Base-by-base conservation (phyloP, 352 stramenopile genomes). In the Halophytophthora batemanensis region DNA sequence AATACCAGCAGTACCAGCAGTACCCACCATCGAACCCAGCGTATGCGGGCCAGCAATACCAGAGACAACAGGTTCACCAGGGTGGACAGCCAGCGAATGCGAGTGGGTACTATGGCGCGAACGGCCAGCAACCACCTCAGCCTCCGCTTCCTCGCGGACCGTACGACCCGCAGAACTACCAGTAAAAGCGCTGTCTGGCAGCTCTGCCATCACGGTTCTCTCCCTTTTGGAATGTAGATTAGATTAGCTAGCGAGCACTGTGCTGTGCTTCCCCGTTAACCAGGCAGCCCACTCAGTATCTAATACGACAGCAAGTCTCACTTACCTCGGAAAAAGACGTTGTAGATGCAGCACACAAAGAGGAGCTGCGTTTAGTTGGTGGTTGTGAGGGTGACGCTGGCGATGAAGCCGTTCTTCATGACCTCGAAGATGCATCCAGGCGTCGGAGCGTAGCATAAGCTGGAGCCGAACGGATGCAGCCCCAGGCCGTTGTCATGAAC, bases 361-460 rank as follows among this genome's bases (percentile, higher is more conserved):
- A 36, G 17, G 14, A 29, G 13, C 34, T 38, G 35, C 14, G n/a
- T 47, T 34, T 61, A 71, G 22, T 38, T 45, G 23, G 50, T 42
- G n/a, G 48, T 57, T 23, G 52, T 74, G 5, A 92, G 61, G 1
- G 79, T 90, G 21, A 93, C 72, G 52, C 77, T 93, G 11, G 79
- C 82, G 34, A 93, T 73, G 44, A 69, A 77, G 18, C 74, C 82
- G 34, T 85, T 93, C 63, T 87, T 88, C 64, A 93, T 79, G 39
- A 93, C 77, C 58, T 94, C 83, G 19, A 94, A 89, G 28, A 85
- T 79, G 54, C 83, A 94, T 1, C 82, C 83, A 54, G 74, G 65
- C 5, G 72, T 68, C 29, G 74, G 81, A 12, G 73, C 76, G 60
- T 94, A 94, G 56, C 80, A 94, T 39, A 88, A 59, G 23, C 64